phyloP scores from a whole-genome alignment of 306 rosid species.

The Gastrolobium villosum region DNA sequence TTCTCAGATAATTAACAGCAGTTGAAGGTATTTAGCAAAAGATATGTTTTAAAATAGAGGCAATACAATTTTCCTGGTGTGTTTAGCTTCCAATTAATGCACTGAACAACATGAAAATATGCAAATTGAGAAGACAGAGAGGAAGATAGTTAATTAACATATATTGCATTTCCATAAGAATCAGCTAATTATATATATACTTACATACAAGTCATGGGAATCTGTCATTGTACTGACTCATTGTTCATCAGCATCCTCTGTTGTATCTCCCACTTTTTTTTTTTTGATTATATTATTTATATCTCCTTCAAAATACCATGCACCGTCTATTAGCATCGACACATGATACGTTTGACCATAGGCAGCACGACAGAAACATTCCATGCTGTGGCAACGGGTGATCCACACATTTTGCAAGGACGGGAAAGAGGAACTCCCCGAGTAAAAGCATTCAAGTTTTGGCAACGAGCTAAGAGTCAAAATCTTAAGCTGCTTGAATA shows the following conservation, averaged over 20 bases:
- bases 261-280: too few species aligned
- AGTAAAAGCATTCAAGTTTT: too few species aligned
- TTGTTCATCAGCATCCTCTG: too few species aligned
- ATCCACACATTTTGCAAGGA: background rate
- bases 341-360: background rate
- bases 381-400: background rate
- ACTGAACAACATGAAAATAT: background rate
- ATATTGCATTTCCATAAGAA: background rate
- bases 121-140: background rate
- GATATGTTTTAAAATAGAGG: background rate
- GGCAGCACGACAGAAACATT: background rate
- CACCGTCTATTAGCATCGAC: background rate
- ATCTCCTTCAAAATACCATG: background rate
- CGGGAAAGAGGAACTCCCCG: constrained; percentile 17
- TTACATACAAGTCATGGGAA: background rate
- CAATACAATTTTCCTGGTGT: background rate
- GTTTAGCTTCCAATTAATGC: too few species aligned
- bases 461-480: background rate
- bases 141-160: background rate
- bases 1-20: background rate
- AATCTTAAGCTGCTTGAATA: background rate
- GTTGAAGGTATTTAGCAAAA: background rate
- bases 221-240: too few species aligned
- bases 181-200: background rate
- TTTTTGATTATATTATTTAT: background rate